Conservation (phyloP, 495 filamentous ascomycete species). For the Xylaria nigripes region DNA sequence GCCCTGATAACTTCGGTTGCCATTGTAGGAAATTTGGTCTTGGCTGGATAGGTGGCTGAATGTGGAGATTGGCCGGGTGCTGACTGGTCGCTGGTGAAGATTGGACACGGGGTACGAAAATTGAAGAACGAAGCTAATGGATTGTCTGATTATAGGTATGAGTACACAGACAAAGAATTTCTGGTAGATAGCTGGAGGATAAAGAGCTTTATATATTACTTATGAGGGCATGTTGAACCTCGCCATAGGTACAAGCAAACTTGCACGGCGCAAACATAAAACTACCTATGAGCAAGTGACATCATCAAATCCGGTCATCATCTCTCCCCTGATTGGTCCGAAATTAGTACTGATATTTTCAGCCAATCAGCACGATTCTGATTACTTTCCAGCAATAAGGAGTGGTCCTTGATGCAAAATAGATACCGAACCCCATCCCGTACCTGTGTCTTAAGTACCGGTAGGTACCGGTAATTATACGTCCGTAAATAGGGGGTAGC, state of each 20-base stretch:
- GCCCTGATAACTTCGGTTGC: constrained; percentile 23
- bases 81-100: neutral
- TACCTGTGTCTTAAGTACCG: too few relatives aligned
- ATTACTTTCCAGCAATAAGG: constrained; percentile 7
- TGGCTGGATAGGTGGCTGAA: neutral
- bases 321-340: constrained; percentile 2
- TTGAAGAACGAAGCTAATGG: neutral
- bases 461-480: too few relatives aligned
- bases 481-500: too few relatives aligned
- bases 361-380: constrained; percentile 2
- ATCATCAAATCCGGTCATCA: constrained; percentile 10
- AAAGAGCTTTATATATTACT: too few relatives aligned
- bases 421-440: too few relatives aligned
- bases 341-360: neutral
- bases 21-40: constrained; percentile 12
- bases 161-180: neutral
- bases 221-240: neutral
- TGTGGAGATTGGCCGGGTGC: neutral
- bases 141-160: neutral
- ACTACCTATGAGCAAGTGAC: neutral
- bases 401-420: too few relatives aligned
- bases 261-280: neutral
- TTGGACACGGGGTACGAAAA: too few relatives aligned
- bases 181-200: neutral
- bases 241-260: neutral